Percentiles rank a stretch among this genome's conserved stretches.
These are phyloP conservation scores for Capsella rubella DNA, from an alignment of 441 rosid genomes.

Conservation along the genomic window DNA sequence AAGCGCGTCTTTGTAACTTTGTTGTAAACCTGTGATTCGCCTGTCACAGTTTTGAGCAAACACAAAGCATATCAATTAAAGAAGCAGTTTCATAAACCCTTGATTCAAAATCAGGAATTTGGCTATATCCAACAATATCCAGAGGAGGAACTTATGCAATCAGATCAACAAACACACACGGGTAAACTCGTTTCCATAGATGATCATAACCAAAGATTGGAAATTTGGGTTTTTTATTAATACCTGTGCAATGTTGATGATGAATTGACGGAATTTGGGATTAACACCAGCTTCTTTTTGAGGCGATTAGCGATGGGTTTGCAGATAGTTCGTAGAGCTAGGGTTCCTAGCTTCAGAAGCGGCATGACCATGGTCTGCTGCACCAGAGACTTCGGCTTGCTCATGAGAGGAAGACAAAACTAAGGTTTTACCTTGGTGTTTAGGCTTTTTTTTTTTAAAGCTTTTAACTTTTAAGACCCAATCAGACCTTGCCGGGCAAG, in stretches of 20 bases:
- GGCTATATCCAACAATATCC: too few species aligned
- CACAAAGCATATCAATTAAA: conserved; percentile 1
- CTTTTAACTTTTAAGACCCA: conserved; percentile 18
- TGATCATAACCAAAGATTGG: conserved; percentile 21
- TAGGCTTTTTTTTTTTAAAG: conserved; percentile 5
- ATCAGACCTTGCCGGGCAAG: conserved; percentile 42
- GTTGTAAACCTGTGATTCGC: conserved; percentile 79
- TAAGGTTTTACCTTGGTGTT: conserved; percentile 3
- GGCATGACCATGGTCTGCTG: conserved; percentile 63
- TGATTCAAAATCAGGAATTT: conserved; percentile 7
- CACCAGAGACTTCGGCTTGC: conserved; percentile 17
- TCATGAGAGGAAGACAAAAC: background rate
- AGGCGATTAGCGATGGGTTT: conserved; percentile 84
- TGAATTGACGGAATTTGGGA: conserved; percentile 72
- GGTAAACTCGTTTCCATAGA: background rate
- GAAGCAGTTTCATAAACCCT: conserved; percentile 26
- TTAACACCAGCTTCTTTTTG: conserved; percentile 73
- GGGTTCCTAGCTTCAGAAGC: conserved; percentile 71
- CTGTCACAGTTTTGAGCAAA: conserved; percentile 44
- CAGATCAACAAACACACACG: background rate
- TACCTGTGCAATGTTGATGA: conserved; percentile 83
- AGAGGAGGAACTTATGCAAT: background rate
- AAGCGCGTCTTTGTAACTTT: conserved; percentile 68
- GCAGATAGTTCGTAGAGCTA: conserved; percentile 74
- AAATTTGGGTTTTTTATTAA: background rate